Percentiles rank a stretch among this genome's conserved stretches.
Evolutionary conservation across 768 basidiomycete genomes (phyloP).

Genomic region (Suillus clintonianus): DNA sequence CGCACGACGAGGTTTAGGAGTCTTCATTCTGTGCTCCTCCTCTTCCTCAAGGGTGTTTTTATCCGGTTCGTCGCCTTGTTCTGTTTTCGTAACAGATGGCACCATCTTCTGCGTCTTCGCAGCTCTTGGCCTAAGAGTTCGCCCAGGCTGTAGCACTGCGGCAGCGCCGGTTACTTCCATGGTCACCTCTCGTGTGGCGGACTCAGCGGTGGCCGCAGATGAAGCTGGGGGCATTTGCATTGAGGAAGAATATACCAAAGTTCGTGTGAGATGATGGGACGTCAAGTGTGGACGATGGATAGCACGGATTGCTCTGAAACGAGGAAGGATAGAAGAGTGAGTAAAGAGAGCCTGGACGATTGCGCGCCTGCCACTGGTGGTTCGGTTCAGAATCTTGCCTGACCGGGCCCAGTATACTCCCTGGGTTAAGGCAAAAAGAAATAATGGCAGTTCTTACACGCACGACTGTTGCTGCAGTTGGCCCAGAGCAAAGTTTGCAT

Average conservation of each 20-base stretch:
- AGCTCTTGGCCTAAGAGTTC: conserved; percentile 6
- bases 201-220: not conserved
- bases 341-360: not conserved
- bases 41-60: conserved; percentile 18
- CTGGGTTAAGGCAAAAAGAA: not conserved
- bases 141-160: not conserved
- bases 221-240: not conserved
- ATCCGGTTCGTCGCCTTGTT: conserved; percentile 11
- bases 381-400: conserved; percentile 1
- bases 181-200: not conserved
- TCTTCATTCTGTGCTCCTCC: not conserved
- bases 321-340: not conserved
- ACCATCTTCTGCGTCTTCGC: not conserved
- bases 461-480: not conserved
- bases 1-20: not conserved
- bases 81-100: not conserved
- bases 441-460: not conserved
- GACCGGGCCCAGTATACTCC: not conserved
- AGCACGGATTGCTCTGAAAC: not conserved
- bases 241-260: not conserved
- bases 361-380: not conserved
- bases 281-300: not conserved
- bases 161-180: conserved; percentile 1
- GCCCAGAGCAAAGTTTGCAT: not conserved
- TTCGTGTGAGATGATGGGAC: not conserved